Base-by-base conservation (phyloP, 192 early-diverging fungal genomes). In the Radiomyces spectabilis region DNA sequence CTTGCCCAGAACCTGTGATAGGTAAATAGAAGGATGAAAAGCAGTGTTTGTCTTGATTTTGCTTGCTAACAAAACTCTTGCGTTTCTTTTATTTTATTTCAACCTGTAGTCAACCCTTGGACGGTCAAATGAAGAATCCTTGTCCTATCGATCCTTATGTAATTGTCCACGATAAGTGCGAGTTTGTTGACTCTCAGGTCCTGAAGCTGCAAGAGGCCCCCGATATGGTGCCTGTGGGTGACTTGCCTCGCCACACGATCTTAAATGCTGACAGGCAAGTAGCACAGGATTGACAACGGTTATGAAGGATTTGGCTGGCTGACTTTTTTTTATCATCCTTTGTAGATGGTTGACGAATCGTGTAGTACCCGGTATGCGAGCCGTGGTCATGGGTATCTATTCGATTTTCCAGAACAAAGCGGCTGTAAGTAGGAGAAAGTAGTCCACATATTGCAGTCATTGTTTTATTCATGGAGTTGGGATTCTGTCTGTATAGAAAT, bases 171-270 rank as follows among this genome's bases (percentile, higher is more conserved):
- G 93, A 99, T 75, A 94, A 93, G 62, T 95, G 86, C 65, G 80
- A 72, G 57, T 99, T 96, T 73, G 85, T 98, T 24, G 97, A 99
- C 75, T 89, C 93, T 65, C 97, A 99, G 73, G 83, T 85, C 5
- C 76, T 99, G 51, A 99, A 99, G 71, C 79, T 99, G 48, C 97
- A 99, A 65, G 97, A 99, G 68, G 83, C 92, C 13, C 92, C 93
- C 8, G 97, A 95, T 45, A 87, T 94, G 69, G 92, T 99, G 12
- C 97, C 97, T 3, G 92, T 96, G 1, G 97, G 97, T 59, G 97
- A 99, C 66, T 77, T 99, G 32, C 97, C 97, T 32, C 86, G 97
- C 26, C 95, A 97, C 68, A 86, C 93, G 22, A 75, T 92, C 0
- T 69, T 99, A 51, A 92, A 84, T 71, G 86, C 86, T 1, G 97